Percentiles rank a stretch among this genome's conserved stretches.
Conservation (phyloP, 225 moss, liverwort and hornwort genomes). For the Climacium dendroides region DNA sequence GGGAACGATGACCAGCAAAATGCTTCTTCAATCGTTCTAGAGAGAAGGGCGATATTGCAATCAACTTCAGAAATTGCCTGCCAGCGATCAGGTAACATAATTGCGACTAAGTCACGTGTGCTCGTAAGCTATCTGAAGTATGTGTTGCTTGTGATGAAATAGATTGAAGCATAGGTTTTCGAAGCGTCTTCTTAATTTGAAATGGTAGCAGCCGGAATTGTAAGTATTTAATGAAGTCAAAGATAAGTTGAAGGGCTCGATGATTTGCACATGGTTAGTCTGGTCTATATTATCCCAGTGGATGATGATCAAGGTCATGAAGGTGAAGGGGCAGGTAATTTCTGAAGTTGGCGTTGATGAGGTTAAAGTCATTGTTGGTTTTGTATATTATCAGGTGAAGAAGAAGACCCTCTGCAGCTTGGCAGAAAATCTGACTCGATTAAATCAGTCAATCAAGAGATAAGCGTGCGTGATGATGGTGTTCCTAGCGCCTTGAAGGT, state of each 20-base stretch:
- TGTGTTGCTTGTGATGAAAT: background rate
- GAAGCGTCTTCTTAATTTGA: background rate
- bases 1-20: background rate
- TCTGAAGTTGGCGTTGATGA: background rate
- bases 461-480: background rate
- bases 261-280: background rate
- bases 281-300: background rate
- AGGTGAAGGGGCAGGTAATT: background rate
- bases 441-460: conserved; percentile 36
- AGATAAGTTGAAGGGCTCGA: background rate
- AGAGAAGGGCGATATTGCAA: background rate
- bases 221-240: background rate
- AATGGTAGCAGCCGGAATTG: background rate
- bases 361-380: background rate
- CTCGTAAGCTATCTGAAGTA: background rate
- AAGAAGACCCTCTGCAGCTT: conserved; percentile 7
- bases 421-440: conserved; percentile 13
- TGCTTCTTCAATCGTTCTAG: background rate
- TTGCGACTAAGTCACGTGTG: background rate
- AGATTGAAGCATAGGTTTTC: background rate
- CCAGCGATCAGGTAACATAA: conserved; percentile 7
- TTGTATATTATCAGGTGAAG: background rate
- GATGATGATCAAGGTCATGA: background rate
- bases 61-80: background rate
- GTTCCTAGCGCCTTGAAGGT: conserved; percentile 4